Evolutionary conservation across 2,329 filamentous ascomycete genomes (phyloP), one percentile per base, ranked within the genome.

Genomic region (Pochonia chlamydosporia): DNA sequence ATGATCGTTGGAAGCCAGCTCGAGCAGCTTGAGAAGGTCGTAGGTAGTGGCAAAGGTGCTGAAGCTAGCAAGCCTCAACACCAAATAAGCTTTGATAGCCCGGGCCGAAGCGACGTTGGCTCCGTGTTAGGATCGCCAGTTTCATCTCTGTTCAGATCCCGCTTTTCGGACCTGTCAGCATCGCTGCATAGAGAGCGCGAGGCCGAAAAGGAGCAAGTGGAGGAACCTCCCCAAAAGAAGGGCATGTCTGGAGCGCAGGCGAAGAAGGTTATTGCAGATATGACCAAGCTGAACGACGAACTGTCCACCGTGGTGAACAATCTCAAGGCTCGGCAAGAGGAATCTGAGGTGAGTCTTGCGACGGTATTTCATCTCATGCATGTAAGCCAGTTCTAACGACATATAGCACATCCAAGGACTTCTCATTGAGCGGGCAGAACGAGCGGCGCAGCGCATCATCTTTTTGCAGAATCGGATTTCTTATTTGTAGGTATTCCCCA

Each of bases 371-470:
- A n/a, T n/a, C n/a, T n/a, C n/a, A n/a, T n/a, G n/a, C n/a, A n/a
- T n/a, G n/a, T n/a, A n/a, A n/a, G n/a, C 13, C 10, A 8, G 8
- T 21, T 13, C 42, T n/a, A 26, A 25, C 16, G 7, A 20, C 8
- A 24, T 24, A 13, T n/a, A 81, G 71, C 79, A 84, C 54, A 82
- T 87, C 48, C 81, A 85, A 56, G 71, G 71, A 21, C 63, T 85
- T 26, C 74, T 85, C 20, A 71, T 81, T 44, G 73, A 73, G 36
- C 74, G 79, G 50, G 74, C 78, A 48, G 76, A 84, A 59, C 70
- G 70, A 31, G 73, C 82, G 43, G 74, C 76, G 36, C 70, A 79
- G 52, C 75, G 75, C 44, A 79, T 85, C 48, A 69, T 80, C 21
- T 75, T 78, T 49, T 69, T 86, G 13, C 79, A 85, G 56, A 72